Percentiles rank a stretch among this genome's conserved stretches.
These are phyloP conservation scores for Epichloe glyceriae DNA, from an alignment of 2,329 filamentous ascomycete genomes.

Conservation along the genomic window DNA sequence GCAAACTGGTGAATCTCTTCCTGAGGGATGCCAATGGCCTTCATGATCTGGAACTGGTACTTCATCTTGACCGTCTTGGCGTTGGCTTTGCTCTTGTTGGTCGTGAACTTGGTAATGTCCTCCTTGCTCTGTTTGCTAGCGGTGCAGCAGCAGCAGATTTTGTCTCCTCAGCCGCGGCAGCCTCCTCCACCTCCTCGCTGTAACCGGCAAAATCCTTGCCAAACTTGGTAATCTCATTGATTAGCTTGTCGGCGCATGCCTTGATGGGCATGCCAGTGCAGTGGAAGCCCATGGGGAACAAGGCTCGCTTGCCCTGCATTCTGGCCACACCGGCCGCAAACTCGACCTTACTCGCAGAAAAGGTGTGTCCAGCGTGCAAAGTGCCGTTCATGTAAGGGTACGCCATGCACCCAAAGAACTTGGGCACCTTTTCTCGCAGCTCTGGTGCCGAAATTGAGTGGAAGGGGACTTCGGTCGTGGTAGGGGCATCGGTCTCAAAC, in stretches of 20 bases:
- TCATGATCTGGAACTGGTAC: conserved; percentile 93
- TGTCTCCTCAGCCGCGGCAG: conserved; percentile 30
- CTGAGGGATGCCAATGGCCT: conserved; percentile 73
- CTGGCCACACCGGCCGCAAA: conserved; percentile 77
- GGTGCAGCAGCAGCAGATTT: conserved; percentile 18
- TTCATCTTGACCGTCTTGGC: conserved; percentile 87
- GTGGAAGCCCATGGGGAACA: conserved; percentile 92
- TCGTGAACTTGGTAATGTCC: conserved; percentile 81
- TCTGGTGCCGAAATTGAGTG: conserved; percentile 61
- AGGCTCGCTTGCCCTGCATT: conserved; percentile 76
- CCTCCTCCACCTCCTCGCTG: conserved; percentile 40
- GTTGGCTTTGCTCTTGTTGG: conserved; percentile 84
- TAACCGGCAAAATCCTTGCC: conserved; percentile 76
- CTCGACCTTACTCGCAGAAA: conserved; percentile 86
- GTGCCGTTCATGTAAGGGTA: conserved; percentile 71
- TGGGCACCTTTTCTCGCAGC: conserved; percentile 69
- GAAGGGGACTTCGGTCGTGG: conserved; percentile 62
- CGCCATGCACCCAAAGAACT: conserved; percentile 62
- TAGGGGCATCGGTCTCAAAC: conserved; percentile 79
- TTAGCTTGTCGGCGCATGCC: conserved; percentile 89
- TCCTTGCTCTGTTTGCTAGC: conserved; percentile 58
- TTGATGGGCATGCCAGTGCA: conserved; percentile 95
- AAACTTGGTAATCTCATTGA: conserved; percentile 78
- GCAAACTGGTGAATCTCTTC: conserved; percentile 90
- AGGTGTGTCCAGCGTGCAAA: conserved; percentile 82